Percentiles rank a stretch among this genome's conserved stretches.
phyloP scores from a whole-genome alignment of 1,284 basidiomycete genomes.

The Phylloporus sp. region DNA sequence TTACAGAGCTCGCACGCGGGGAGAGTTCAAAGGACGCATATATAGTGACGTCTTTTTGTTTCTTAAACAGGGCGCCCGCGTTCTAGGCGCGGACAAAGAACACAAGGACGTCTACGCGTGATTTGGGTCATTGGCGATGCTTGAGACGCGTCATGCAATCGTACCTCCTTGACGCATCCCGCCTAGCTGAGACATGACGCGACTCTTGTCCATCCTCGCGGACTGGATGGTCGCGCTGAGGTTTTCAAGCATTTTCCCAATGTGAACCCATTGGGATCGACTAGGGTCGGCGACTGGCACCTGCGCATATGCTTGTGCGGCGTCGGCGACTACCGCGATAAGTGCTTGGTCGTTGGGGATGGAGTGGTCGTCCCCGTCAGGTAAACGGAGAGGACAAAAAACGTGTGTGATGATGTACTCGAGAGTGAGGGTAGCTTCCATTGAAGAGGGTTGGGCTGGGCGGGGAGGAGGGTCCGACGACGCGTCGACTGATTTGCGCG shows the following conservation, averaged over 20 bases:
- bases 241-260: conserved; percentile 12
- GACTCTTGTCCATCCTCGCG: background rate
- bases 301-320: conserved; percentile 6
- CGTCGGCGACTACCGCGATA: background rate
- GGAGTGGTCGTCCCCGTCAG: conserved; percentile 20
- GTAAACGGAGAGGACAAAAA: conserved; percentile 27
- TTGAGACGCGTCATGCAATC: background rate
- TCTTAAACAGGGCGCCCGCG: conserved; percentile 36
- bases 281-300: background rate
- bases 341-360: conserved; percentile 15
- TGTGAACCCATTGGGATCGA: conserved; percentile 9
- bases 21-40: conserved; percentile 41
- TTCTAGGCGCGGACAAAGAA: conserved; percentile 41
- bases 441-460: background rate
- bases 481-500: no score
- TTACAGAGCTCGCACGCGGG: conserved; percentile 15
- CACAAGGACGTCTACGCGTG: conserved; percentile 21
- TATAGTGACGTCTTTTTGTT: conserved; percentile 8
- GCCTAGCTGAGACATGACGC: conserved; percentile 5
- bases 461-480: no score
- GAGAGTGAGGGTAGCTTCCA: background rate
- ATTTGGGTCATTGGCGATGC: no score
- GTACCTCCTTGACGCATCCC: conserved; percentile 22
- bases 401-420: conserved; percentile 25
- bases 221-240: background rate